phyloP scores from a whole-genome alignment of 1,284 basidiomycete genomes.

The Jaminaea rosea region DNA sequence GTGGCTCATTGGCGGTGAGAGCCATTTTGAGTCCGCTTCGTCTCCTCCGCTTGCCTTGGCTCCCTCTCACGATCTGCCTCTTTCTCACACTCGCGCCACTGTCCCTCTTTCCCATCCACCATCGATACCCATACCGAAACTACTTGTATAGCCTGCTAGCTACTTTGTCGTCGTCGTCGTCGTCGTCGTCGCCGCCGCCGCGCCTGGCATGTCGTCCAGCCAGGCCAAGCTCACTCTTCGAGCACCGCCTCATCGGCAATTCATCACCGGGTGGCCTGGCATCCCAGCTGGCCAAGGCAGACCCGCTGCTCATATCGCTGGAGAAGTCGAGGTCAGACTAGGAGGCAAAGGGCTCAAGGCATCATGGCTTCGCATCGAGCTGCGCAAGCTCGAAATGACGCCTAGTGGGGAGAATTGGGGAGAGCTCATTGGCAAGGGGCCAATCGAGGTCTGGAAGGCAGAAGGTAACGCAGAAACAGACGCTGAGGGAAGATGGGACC shows the following conservation, averaged over 20 bases:
- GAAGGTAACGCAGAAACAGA: conserved; percentile 15
- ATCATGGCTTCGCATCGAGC: conserved; percentile 42
- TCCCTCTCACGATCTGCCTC: too few species aligned
- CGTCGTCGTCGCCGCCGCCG: too few species aligned
- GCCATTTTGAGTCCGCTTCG: too few species aligned
- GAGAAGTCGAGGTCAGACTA: conserved; percentile 34
- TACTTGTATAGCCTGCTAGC: too few species aligned
- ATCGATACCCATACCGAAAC: too few species aligned
- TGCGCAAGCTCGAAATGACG: conserved; percentile 41
- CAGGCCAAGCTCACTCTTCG: conserved; percentile 18
- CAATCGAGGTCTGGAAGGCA: conserved; percentile 40
- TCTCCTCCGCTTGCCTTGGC: too few species aligned
- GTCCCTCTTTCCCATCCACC: too few species aligned
- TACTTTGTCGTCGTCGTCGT: too few species aligned
- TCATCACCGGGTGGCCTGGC: conserved; percentile 42
- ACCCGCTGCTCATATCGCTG: conserved; percentile 37
- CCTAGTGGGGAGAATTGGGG: conserved; percentile 42
- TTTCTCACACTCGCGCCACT: too few species aligned
- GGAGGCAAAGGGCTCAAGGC: conserved; percentile 38
- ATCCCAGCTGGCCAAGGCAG: conserved; percentile 28
- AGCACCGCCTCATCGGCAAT: conserved; percentile 36
- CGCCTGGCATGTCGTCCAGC: too few species aligned
- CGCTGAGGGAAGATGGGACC: conserved; percentile 25
- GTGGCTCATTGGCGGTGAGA: too few species aligned
- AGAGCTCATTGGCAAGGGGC: conserved; percentile 40